phyloP scores from a whole-genome alignment of 495 filamentous ascomycete genomes.

The Annulohypoxylon bovei region DNA sequence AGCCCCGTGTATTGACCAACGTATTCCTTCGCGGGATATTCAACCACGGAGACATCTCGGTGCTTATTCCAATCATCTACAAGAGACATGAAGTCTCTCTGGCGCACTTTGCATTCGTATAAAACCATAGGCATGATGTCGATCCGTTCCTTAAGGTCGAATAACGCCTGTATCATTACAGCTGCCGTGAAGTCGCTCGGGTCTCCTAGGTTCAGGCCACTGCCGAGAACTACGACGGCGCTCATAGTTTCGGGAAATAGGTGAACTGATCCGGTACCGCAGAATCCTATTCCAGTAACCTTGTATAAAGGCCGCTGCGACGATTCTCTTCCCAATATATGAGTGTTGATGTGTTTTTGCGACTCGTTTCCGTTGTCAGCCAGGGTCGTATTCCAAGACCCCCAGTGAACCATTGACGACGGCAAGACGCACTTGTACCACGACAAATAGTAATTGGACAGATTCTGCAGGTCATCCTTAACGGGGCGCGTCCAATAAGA shows the following conservation, averaged over 20 bases:
- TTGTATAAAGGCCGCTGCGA: background rate
- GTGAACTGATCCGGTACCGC: background rate
- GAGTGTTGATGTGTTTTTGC: background rate
- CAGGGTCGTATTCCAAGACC: background rate
- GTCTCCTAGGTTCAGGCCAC: background rate
- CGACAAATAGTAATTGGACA: background rate
- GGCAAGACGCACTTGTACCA: constrained; percentile 1
- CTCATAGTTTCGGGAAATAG: background rate
- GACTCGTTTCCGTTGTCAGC: background rate
- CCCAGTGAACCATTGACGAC: constrained; percentile 1
- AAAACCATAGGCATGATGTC: background rate
- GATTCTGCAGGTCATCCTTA: background rate
- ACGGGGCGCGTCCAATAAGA: background rate
- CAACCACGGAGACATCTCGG: background rate
- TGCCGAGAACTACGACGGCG: background rate
- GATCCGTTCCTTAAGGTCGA: background rate
- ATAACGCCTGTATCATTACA: background rate
- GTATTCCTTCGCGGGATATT: background rate
- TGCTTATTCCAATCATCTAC: background rate
- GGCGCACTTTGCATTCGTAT: background rate
- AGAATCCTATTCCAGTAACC: constrained; percentile 1
- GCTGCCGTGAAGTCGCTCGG: background rate
- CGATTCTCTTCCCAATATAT: background rate
- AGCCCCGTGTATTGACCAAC: background rate
- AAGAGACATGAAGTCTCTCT: background rate